phyloP scores from a whole-genome alignment of 1,284 basidiomycete species.

The Austropuccinia psidii region DNA sequence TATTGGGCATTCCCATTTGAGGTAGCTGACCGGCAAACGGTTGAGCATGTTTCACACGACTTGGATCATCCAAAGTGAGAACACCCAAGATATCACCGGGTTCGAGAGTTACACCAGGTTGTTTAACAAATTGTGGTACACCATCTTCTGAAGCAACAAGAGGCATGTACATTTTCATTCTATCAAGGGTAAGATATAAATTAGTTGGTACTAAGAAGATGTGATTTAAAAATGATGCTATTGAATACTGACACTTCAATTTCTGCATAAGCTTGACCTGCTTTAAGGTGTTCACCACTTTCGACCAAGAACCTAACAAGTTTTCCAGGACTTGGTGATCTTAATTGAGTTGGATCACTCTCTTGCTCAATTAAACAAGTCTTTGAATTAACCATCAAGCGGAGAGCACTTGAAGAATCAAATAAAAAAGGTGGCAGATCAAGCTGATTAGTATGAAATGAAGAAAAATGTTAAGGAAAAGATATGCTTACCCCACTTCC shows the following conservation, averaged over 20 bases:
- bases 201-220: not conserved
- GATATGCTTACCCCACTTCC: slow-evolving; percentile 61
- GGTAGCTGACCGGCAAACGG: slow-evolving; percentile 93
- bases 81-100: slow-evolving; percentile 99
- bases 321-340: slow-evolving; percentile 95
- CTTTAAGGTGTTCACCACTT: slow-evolving; percentile 91
- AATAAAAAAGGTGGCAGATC: slow-evolving; percentile 50
- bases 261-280: slow-evolving; percentile 94
- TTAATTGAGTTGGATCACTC: slow-evolving; percentile 95
- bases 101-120: slow-evolving; percentile 89
- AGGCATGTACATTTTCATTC: slow-evolving; percentile 79
- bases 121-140: slow-evolving; percentile 92
- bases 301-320: slow-evolving; percentile 91
- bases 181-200: slow-evolving; percentile 71
- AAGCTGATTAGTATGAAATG: slow-evolving; percentile 83
- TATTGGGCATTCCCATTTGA: slow-evolving; percentile 70
- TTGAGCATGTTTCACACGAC: slow-evolving; percentile 94
- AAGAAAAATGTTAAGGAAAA: slow-evolving; percentile 49
- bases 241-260: slow-evolving; percentile 64
- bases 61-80: slow-evolving; percentile 89
- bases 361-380: slow-evolving; percentile 98
- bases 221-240: slow-evolving; percentile 35
- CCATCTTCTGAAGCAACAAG: slow-evolving; percentile 94
- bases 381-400: slow-evolving; percentile 56
- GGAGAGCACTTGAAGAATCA: slow-evolving; percentile 21